phyloP scores from a whole-genome alignment of 345 rosid species.

The Aquilaria sinensis region DNA sequence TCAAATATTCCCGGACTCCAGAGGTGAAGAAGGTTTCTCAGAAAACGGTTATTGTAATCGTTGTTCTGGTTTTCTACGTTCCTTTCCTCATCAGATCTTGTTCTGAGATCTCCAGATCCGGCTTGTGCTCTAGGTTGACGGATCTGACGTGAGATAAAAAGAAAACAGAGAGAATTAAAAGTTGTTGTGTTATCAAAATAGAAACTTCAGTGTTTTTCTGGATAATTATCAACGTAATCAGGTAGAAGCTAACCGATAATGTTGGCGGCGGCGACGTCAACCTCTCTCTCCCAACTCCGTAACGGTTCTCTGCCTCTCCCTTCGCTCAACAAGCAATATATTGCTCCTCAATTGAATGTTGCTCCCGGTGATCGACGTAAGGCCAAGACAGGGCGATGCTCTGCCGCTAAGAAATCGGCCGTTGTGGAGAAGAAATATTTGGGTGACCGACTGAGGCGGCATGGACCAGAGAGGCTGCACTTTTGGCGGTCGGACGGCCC shows the following conservation, averaged over 20 bases:
- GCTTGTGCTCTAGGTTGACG: not conserved
- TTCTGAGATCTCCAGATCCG: conserved; percentile 2
- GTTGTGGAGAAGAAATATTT: conserved; percentile 37
- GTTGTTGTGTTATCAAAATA: too few relatives aligned
- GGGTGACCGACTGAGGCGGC: conserved; percentile 40
- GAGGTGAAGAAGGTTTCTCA: too few relatives aligned
- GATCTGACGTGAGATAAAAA: not conserved
- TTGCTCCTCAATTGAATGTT: conserved; percentile 33
- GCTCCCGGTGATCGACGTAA: conserved; percentile 18
- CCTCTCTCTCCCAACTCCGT: conserved; percentile 34
- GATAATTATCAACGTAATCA: not conserved
- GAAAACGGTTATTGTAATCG: too few relatives aligned
- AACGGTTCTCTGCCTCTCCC: conserved; percentile 23
- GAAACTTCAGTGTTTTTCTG: not conserved
- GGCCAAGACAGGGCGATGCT: conserved; percentile 27
- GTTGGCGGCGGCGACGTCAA: conserved; percentile 43
- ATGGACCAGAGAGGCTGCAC: conserved; percentile 52
- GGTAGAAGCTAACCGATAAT: conserved; percentile 19
- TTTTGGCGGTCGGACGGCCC: conserved; percentile 85
- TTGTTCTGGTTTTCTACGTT: not conserved
- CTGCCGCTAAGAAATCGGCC: conserved; percentile 19
- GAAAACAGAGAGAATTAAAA: not conserved
- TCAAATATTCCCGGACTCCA: not conserved
- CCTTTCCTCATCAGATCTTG: not conserved
- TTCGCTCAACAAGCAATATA: conserved; percentile 19